Evolutionary conservation across 345 rosid genomes (phyloP).

Genomic region (Rhizophora apiculata): DNA sequence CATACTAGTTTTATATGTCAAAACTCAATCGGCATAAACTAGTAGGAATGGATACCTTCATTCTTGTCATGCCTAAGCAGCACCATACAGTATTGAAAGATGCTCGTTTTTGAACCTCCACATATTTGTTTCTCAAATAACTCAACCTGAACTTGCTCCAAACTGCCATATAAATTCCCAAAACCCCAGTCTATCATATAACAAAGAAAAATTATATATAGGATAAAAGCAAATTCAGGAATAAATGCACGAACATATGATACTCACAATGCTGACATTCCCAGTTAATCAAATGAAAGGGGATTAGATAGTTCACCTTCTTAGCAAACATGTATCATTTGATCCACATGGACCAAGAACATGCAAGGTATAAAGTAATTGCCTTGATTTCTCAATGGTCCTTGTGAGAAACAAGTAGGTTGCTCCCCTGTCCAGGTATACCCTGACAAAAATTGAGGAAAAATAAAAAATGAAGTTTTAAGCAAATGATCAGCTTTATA

Average conservation of each 20-base stretch:
- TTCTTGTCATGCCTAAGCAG: constrained; percentile 43
- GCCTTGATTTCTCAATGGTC: constrained; percentile 63
- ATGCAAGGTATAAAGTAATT: constrained; percentile 52
- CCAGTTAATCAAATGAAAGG: neutral
- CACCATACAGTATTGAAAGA: constrained; percentile 70
- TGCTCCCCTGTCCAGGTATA: constrained; percentile 45
- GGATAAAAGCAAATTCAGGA: neutral
- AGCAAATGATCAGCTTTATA: constrained; percentile 17
- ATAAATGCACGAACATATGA: neutral
- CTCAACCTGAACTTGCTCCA: constrained; percentile 84
- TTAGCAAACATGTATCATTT: constrained; percentile 39
- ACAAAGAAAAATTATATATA: constrained; percentile 18
- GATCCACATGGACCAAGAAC: constrained; percentile 37
- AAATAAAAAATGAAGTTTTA: constrained; percentile 6
- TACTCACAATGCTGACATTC: no score
- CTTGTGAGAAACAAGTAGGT: constrained; percentile 62
- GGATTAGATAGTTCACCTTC: constrained; percentile 51
- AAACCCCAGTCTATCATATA: constrained; percentile 41
- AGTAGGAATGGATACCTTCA: constrained; percentile 48
- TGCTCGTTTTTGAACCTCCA: constrained; percentile 55
- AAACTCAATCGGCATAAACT: neutral
- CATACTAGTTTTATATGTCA: neutral
- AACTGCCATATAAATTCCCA: constrained; percentile 72
- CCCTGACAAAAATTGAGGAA: constrained; percentile 37
- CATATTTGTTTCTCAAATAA: constrained; percentile 74